A percentile compares a stretch with the other conserved stretches of the same genome.
Conservation (phyloP, 495 filamentous ascomycete species). For the Talaromyces wortmannii region DNA sequence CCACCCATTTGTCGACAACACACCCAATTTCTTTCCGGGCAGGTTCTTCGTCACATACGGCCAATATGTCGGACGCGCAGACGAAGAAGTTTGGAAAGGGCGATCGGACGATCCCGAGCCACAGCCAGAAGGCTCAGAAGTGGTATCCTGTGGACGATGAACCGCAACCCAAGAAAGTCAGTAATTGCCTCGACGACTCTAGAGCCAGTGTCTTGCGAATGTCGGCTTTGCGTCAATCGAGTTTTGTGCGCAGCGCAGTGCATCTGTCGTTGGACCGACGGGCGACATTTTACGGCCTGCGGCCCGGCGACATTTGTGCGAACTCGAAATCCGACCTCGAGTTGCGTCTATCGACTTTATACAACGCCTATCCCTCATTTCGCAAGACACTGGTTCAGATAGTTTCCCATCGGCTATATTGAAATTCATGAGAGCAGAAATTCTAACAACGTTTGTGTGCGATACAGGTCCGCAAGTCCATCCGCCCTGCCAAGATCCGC, state of each 20-base stretch:
- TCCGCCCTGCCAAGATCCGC: constrained; percentile 78
- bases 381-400: neutral
- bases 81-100: constrained; percentile 98
- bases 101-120: constrained; percentile 78
- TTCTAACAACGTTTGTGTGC: constrained; percentile 8
- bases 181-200: constrained; percentile 26
- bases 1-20: constrained; percentile 37
- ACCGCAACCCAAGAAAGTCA: constrained; percentile 84
- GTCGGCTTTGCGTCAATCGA: neutral
- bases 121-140: constrained; percentile 90
- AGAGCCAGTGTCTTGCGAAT: constrained; percentile 2
- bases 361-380: neutral
- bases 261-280: neutral
- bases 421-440: neutral
- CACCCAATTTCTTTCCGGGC: constrained; percentile 29
- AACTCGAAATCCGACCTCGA: neutral
- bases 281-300: neutral
- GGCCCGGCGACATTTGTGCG: neutral
- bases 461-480: constrained; percentile 84
- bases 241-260: neutral
- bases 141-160: constrained; percentile 99
- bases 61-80: constrained; percentile 62
- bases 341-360: neutral
- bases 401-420: neutral
- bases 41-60: constrained; percentile 37